phyloP scores from a whole-genome alignment of 2,329 filamentous ascomycete species.

The Fusarium liriodendri region DNA sequence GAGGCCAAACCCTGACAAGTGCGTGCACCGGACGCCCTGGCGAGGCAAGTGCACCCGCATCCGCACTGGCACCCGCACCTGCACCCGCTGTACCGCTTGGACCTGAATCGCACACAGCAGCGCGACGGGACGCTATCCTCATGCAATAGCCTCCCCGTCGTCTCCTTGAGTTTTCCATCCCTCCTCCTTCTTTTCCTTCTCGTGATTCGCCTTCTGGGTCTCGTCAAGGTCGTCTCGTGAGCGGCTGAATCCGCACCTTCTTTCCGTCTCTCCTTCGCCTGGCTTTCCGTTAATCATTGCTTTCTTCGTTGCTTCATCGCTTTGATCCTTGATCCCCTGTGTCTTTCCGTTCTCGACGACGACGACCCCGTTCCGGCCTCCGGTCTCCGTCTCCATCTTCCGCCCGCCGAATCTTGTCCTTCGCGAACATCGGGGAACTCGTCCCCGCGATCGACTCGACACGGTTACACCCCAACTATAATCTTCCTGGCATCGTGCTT shows the following conservation, averaged over 20 bases:
- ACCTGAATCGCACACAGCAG: slow-evolving; percentile 37
- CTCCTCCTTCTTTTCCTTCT: slow-evolving; percentile 30
- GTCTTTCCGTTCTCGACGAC: slow-evolving; percentile 27
- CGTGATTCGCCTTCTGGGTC: slow-evolving; percentile 15
- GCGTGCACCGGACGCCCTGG: background rate
- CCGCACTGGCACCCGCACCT: slow-evolving; percentile 25
- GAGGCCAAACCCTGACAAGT: slow-evolving; percentile 14
- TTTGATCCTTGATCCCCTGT: slow-evolving; percentile 23
- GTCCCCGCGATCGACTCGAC: slow-evolving; percentile 30
- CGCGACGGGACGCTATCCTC: slow-evolving; percentile 32
- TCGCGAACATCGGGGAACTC: slow-evolving; percentile 18
- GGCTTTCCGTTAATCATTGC: slow-evolving; percentile 29
- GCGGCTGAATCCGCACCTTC: slow-evolving; percentile 28
- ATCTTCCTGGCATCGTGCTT: slow-evolving; percentile 15
- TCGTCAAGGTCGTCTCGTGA: slow-evolving; percentile 13
- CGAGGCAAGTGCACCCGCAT: slow-evolving; percentile 29
- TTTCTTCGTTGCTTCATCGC: slow-evolving; percentile 28
- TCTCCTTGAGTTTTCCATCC: slow-evolving; percentile 21
- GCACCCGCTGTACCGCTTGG: slow-evolving; percentile 27
- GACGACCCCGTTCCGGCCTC: slow-evolving; percentile 22
- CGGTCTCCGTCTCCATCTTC: slow-evolving; percentile 24
- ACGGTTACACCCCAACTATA: slow-evolving; percentile 31
- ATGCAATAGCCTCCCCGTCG: slow-evolving; percentile 23
- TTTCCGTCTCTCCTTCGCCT: slow-evolving; percentile 34
- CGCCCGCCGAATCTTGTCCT: slow-evolving; percentile 22